Evolutionary conservation across 208 protist genomes (phyloP).

Genomic region (Crithidia thermophila): DNA sequence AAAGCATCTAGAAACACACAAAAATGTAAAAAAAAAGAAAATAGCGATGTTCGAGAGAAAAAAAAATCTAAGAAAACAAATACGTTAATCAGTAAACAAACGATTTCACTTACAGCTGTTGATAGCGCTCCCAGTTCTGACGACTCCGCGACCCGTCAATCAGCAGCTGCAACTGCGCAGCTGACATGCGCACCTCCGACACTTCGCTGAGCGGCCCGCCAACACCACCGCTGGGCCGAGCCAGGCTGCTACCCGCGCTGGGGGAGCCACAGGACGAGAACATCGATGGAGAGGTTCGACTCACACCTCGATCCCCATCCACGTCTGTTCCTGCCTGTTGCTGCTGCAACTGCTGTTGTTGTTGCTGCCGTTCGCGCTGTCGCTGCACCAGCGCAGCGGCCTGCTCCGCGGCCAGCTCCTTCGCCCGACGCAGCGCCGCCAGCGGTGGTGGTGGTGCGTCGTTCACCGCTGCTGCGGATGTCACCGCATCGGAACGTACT

Average conservation of each 20-base stretch:
- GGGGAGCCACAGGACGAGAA: constrained; percentile 20
- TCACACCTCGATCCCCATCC: neutral
- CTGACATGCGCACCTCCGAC: constrained; percentile 22
- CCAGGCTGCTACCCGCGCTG: constrained; percentile 15
- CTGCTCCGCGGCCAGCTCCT: constrained; percentile 19
- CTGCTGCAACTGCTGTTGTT: constrained; percentile 7
- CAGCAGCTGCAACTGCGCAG: constrained; percentile 27
- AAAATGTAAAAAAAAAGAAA: neutral
- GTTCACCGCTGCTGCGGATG: neutral
- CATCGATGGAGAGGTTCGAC: constrained; percentile 4
- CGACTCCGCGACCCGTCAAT: constrained; percentile 21
- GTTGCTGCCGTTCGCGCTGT: constrained; percentile 1
- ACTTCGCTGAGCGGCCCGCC: constrained; percentile 9
- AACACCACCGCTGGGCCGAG: constrained; percentile 6
- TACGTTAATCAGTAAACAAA: too few relatives aligned
- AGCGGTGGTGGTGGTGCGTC: constrained; percentile 12
- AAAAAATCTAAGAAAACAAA: too few relatives aligned
- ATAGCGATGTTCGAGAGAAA: neutral
- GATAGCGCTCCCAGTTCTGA: constrained; percentile 19
- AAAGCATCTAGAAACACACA: too few relatives aligned
- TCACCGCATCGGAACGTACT: neutral
- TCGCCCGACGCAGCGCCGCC: constrained; percentile 22
- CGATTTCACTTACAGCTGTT: neutral
- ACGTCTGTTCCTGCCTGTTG: neutral
- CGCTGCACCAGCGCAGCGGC: constrained; percentile 18